These are phyloP conservation scores for Dactylella cylindrospora DNA, from an alignment of 2,329 filamentous ascomycete species.

Conservation along the genomic window DNA sequence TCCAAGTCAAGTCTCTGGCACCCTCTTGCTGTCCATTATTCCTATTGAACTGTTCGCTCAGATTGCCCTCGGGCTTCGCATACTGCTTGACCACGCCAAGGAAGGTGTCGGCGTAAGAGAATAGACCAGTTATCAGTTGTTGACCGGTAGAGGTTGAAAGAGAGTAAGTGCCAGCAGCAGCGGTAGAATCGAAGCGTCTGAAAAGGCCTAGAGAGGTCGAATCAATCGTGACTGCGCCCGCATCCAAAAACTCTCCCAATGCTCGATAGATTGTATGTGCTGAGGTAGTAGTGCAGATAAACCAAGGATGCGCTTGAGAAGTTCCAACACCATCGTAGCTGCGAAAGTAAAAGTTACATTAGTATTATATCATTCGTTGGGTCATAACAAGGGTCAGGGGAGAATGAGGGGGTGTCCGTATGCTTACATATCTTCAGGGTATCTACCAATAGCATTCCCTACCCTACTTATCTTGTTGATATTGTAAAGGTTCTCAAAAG, in stretches of 20 bases:
- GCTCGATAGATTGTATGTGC: constrained; percentile 80
- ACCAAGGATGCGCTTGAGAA: constrained; percentile 68
- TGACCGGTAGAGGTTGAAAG: constrained; percentile 14
- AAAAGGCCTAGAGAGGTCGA: constrained; percentile 47
- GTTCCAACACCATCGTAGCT: constrained; percentile 65
- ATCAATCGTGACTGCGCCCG: constrained; percentile 66
- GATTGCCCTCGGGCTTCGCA: constrained; percentile 51
- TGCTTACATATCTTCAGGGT: constrained; percentile 63
- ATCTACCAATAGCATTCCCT: constrained; percentile 65
- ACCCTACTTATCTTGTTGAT: constrained; percentile 60
- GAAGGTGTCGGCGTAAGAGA: constrained; percentile 53
- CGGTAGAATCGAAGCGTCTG: constrained; percentile 20
- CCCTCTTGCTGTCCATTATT: constrained; percentile 53
- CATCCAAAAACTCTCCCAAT: constrained; percentile 67
- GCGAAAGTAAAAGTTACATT: not conserved
- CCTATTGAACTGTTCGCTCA: constrained; percentile 56
- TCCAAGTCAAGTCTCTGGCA: constrained; percentile 55
- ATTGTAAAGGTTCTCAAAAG: constrained; percentile 69
- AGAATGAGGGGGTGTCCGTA: too few species aligned
- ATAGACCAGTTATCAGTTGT: constrained; percentile 49
- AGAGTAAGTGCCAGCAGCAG: constrained; percentile 22
- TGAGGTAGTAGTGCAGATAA: constrained; percentile 72
- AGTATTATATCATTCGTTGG: too few species aligned
- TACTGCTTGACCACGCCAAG: constrained; percentile 53
- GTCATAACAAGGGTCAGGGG: too few species aligned